Percentiles rank a stretch among this genome's conserved stretches.
Evolutionary conservation across 768 basidiomycete genomes (phyloP).

Genomic region (Hysterangium stoloniferum): DNA sequence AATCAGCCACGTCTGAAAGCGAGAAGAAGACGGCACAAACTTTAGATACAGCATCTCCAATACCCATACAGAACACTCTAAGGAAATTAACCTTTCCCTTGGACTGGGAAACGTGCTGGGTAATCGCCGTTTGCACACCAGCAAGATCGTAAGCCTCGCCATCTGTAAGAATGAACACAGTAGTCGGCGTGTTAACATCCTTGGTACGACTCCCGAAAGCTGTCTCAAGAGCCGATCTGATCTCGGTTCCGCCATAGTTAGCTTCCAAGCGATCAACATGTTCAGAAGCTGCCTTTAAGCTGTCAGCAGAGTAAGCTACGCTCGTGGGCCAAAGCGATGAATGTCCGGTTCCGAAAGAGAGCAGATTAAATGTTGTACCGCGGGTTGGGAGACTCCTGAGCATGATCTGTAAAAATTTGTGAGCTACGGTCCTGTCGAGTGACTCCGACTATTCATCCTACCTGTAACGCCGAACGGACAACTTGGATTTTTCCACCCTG

Average conservation of each 20-base stretch:
- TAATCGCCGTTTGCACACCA: neutral
- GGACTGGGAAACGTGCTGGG: neutral
- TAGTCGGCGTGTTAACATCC: conserved; percentile 30
- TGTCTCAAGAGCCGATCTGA: conserved; percentile 31
- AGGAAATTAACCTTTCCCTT: conserved; percentile 18
- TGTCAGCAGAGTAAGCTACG: conserved; percentile 4
- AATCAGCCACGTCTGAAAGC: too few species aligned
- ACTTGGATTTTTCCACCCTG: conserved; percentile 30
- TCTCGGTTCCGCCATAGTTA: conserved; percentile 45
- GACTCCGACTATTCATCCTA: neutral
- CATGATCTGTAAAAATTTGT: conserved; percentile 36
- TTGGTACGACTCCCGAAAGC: conserved; percentile 30
- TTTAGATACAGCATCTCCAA: conserved; percentile 43
- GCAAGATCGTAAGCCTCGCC: conserved; percentile 30
- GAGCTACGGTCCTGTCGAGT: neutral
- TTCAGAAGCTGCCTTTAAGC: conserved; percentile 10
- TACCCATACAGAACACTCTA: conserved; percentile 52
- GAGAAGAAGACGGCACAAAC: neutral
- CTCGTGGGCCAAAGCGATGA: conserved; percentile 31
- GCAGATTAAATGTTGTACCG: conserved; percentile 47
- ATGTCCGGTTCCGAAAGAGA: conserved; percentile 38
- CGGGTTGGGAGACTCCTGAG: conserved; percentile 36
- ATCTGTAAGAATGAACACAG: conserved; percentile 52
- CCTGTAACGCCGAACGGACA: conserved; percentile 16
- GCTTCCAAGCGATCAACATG: conserved; percentile 35